Evolutionary conservation across 2,329 filamentous ascomycete species (phyloP).

Genomic region (Ascochyta pisi): DNA sequence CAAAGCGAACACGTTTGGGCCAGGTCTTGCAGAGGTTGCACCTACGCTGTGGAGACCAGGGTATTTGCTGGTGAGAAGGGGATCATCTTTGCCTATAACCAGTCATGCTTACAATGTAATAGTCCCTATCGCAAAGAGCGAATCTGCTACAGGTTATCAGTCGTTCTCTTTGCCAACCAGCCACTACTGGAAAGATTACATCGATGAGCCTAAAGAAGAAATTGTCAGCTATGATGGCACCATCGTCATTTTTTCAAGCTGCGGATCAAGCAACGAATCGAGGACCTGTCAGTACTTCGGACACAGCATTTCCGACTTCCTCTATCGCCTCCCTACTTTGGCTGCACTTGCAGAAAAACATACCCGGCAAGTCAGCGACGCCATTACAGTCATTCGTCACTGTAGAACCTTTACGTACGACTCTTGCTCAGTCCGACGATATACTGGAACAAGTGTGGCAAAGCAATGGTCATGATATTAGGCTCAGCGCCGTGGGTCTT

Average conservation of each 20-base stretch:
- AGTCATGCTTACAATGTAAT: neutral
- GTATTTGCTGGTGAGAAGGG: slow-evolving; percentile 38
- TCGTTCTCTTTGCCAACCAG: slow-evolving; percentile 39
- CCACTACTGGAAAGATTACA: slow-evolving; percentile 1
- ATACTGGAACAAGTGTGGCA: neutral
- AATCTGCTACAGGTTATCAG: slow-evolving; percentile 49
- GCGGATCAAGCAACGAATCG: neutral
- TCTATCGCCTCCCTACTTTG: slow-evolving; percentile 18
- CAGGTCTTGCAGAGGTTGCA: slow-evolving; percentile 47
- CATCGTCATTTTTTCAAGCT: neutral
- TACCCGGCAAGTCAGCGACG: slow-evolving; percentile 11
- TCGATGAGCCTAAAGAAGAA: slow-evolving; percentile 29
- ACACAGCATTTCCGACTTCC: neutral
- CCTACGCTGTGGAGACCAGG: slow-evolving; percentile 51
- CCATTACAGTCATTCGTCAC: slow-evolving; percentile 19
- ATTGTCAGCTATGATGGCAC: slow-evolving; percentile 8
- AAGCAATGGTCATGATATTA: neutral
- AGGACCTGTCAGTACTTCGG: neutral
- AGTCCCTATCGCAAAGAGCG: slow-evolving; percentile 45
- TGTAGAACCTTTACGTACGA: neutral
- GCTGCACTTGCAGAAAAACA: slow-evolving; percentile 22
- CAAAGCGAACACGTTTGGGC: slow-evolving; percentile 40
- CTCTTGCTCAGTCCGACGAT: neutral
- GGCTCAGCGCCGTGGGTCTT: neutral
- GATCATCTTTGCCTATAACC: neutral